Conservation (phyloP, 2,329 filamentous ascomycete species). For the Verticillium longisporum region DNA sequence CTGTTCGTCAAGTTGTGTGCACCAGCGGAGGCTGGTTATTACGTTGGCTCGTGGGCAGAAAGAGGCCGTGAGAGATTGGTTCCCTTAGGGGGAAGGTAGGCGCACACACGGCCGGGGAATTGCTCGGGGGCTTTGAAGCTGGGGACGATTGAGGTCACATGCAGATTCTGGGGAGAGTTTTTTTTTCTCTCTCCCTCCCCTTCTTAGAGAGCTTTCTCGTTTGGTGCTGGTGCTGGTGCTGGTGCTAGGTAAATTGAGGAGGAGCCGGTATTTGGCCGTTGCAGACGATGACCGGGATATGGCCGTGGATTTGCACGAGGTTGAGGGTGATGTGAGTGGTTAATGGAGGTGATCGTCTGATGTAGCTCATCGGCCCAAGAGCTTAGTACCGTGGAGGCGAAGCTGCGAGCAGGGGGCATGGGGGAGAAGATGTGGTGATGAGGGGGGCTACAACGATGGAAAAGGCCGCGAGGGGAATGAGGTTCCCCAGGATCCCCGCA, state of each 20-base stretch:
- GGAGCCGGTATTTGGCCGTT: not conserved
- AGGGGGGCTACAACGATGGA: not conserved
- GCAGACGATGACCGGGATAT: not conserved
- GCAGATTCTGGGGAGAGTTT: not conserved
- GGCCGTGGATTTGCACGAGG: constrained; percentile 1
- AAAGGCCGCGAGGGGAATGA: not conserved
- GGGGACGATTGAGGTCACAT: not conserved
- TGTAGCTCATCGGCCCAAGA: not conserved
- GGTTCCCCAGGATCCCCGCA: not conserved
- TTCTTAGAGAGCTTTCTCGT: not conserved
- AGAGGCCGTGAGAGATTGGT: not conserved
- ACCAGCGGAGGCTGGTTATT: too few relatives aligned
- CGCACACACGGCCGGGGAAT: not conserved
- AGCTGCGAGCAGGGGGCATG: not conserved
- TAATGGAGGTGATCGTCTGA: not conserved
- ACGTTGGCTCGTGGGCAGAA: not conserved
- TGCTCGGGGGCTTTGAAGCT: not conserved
- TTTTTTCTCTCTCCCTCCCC: too few relatives aligned
- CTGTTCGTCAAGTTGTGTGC: too few relatives aligned
- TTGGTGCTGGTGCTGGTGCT: too few relatives aligned
- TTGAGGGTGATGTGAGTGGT: not conserved
- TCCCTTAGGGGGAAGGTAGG: not conserved
- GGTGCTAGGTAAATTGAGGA: not conserved
- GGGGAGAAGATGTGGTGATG: not conserved
- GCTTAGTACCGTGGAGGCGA: not conserved